These are phyloP conservation scores for Nitzschia sp. DNA, from an alignment of 108 stramenopile genomes.

Conservation along the genomic window DNA sequence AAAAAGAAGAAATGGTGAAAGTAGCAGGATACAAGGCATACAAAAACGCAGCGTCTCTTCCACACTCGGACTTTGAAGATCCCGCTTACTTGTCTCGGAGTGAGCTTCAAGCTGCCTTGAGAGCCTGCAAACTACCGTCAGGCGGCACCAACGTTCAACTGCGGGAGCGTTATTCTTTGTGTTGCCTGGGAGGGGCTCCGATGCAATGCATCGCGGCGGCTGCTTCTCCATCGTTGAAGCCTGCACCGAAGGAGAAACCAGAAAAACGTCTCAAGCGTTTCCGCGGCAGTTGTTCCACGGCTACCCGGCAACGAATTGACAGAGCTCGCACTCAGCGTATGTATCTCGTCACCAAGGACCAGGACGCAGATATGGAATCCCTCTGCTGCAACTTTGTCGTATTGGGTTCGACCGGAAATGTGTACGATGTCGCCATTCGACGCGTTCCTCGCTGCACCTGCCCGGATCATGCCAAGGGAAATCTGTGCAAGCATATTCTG, in stretches of 20 bases:
- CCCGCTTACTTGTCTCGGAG: neutral
- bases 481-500: conserved; percentile 55
- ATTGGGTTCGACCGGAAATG: conserved; percentile 53
- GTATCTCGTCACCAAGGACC: conserved; percentile 21
- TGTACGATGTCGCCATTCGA: conserved; percentile 36
- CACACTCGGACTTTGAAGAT: neutral
- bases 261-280: conserved; percentile 40
- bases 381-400: conserved; percentile 24
- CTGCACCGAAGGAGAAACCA: neutral
- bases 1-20: too few species aligned
- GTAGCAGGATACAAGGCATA: too few species aligned
- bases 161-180: neutral
- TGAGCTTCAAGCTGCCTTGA: neutral
- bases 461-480: conserved; percentile 43
- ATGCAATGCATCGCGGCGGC: neutral
- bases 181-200: neutral
- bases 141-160: conserved; percentile 6
- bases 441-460: conserved; percentile 40
- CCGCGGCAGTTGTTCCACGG: conserved; percentile 17
- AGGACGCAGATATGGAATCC: neutral
- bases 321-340: conserved; percentile 34
- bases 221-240: neutral
- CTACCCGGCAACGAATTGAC: conserved; percentile 35
- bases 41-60: neutral
- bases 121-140: neutral